Evolutionary conservation across 129 eudicot genomes (phyloP).

Genomic region (Chrysanthemum seticuspe): DNA sequence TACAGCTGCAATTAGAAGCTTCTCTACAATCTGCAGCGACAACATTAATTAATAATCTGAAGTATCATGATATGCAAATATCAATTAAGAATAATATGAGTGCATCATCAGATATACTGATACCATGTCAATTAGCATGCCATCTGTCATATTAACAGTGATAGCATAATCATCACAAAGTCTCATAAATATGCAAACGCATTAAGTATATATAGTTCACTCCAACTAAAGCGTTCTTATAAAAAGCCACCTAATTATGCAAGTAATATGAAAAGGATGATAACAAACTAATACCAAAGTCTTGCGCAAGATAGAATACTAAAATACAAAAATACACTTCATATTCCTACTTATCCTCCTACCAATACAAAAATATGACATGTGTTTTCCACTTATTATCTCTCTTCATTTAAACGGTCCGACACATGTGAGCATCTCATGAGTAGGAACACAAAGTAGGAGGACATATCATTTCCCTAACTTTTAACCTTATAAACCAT

Average conservation of each 20-base stretch:
- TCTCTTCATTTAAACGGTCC: no score
- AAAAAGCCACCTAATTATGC: neutral
- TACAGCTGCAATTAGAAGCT: slow-evolving; percentile 90
- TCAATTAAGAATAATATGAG: neutral
- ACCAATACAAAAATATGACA: no score
- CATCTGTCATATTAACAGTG: slow-evolving; percentile 7
- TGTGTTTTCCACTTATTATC: no score
- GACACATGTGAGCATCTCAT: no score
- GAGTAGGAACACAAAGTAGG: no score
- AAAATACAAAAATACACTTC: neutral
- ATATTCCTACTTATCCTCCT: no score
- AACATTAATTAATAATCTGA: slow-evolving; percentile 4
- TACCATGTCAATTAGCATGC: slow-evolving; percentile 8
- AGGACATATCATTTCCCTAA: no score
- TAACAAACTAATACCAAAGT: slow-evolving; percentile 1
- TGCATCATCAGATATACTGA: neutral
- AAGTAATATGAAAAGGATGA: neutral
- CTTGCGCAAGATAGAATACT: neutral
- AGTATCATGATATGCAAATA: slow-evolving; percentile 9
- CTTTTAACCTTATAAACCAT: slow-evolving; percentile 7
- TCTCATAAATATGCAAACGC: no score
- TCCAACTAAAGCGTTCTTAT: neutral
- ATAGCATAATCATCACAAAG: no score
- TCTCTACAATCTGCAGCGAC: slow-evolving; percentile 75
- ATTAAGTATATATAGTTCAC: no score